Evolutionary conservation across 371 early-diverging fungal genomes (phyloP).

Genomic region (Rhizopus stolonifer): DNA sequence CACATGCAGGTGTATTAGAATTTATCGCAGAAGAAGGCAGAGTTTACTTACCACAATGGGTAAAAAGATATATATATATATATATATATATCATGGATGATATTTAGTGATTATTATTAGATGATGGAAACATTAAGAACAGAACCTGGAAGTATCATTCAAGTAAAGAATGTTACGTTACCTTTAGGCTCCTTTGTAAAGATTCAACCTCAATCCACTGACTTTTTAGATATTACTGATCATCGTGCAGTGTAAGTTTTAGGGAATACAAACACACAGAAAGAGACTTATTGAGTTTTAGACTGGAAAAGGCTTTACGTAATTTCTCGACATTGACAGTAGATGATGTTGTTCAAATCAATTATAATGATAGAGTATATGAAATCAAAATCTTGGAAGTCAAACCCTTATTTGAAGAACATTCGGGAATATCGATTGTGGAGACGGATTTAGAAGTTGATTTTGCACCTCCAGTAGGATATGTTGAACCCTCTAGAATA

Average conservation of each 20-base stretch:
- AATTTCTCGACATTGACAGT: slow-evolving; percentile 94
- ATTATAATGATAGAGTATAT: slow-evolving; percentile 88
- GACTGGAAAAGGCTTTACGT: slow-evolving; percentile 95
- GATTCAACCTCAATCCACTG: slow-evolving; percentile 96
- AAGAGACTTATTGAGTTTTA: neutral
- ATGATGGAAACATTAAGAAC: slow-evolving; percentile 92
- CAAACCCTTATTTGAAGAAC: slow-evolving; percentile 67
- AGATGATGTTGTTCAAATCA: slow-evolving; percentile 92
- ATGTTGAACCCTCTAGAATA: slow-evolving; percentile 80
- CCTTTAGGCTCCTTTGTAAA: slow-evolving; percentile 93
- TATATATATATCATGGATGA: neutral
- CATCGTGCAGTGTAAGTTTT: slow-evolving; percentile 87
- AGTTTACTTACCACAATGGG: slow-evolving; percentile 97
- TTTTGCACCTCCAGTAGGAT: slow-evolving; percentile 98
- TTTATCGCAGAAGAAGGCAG: slow-evolving; percentile 98
- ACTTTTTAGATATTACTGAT: slow-evolving; percentile 98
- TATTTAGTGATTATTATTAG: slow-evolving; percentile 33
- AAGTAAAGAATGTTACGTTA: slow-evolving; percentile 78
- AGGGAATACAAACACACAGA: slow-evolving; percentile 12
- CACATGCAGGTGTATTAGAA: slow-evolving; percentile 98
- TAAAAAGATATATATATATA: slow-evolving; percentile 15
- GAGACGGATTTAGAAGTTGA: slow-evolving; percentile 99
- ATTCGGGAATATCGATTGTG: slow-evolving; percentile 89
- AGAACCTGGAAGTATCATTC: slow-evolving; percentile 76
- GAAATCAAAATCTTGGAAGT: slow-evolving; percentile 93